Evolutionary conservation across 129 eudicot species (phyloP).

Genomic region (Rutidosis leptorrhynchoides): DNA sequence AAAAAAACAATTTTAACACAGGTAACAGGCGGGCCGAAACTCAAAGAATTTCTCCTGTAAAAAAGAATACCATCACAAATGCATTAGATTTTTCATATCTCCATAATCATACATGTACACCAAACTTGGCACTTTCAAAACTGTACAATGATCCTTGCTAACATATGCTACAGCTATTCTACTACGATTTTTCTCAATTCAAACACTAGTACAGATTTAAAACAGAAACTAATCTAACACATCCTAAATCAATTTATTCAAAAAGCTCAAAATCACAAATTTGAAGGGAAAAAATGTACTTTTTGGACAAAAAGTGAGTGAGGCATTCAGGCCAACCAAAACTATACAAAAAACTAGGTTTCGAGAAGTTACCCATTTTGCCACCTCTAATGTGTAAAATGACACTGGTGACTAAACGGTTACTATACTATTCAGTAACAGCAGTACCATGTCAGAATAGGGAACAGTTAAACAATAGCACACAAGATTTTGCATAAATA

Average conservation of each 20-base stretch:
- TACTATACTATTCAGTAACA: neutral
- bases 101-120: neutral
- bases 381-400: neutral
- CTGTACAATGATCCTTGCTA: slow-evolving; percentile 28
- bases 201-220: neutral
- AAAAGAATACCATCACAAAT: neutral
- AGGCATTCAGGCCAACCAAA: neutral
- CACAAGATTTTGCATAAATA: neutral
- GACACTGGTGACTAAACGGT: neutral
- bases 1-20: neutral
- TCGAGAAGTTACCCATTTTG: neutral
- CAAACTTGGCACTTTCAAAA: neutral
- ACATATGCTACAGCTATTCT: slow-evolving; percentile 4
- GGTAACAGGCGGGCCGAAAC: neutral
- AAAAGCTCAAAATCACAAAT: neutral
- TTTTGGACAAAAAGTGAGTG: neutral
- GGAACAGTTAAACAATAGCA: neutral
- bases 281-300: neutral
- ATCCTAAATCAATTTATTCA: neutral
- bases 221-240: neutral
- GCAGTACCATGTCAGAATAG: slow-evolving; percentile 3
- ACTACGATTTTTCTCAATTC: slow-evolving; percentile 17
- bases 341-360: neutral
- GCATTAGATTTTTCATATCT: neutral
- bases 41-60: slow-evolving; percentile 15